Evolutionary conservation across 345 rosid genomes (phyloP).

Genomic region (Hypericum perforatum): DNA sequence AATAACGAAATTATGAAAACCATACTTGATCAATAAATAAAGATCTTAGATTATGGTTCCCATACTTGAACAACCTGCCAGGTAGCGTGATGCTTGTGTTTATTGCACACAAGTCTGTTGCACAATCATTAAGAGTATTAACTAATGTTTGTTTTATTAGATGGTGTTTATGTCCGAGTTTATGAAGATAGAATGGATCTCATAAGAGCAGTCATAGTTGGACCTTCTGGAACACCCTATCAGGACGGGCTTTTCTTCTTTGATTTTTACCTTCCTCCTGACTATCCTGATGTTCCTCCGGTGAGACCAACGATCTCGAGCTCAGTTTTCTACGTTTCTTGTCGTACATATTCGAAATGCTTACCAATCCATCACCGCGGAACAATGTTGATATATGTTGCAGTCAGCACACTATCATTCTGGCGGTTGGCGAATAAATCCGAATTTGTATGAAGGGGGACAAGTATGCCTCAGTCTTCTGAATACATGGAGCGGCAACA

Average conservation of each 20-base stretch:
- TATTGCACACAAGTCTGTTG: background rate
- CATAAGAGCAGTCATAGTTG: conserved; percentile 86
- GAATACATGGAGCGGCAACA: conserved; percentile 94
- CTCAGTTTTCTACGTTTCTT: too few relatives aligned
- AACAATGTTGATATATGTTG: conserved; percentile 21
- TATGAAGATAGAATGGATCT: too few relatives aligned
- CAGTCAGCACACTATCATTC: conserved; percentile 96
- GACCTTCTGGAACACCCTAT: conserved; percentile 96
- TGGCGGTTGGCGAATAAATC: conserved; percentile 97
- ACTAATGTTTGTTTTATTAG: conserved; percentile 29
- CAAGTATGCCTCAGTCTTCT: conserved; percentile 98
- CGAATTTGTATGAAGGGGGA: conserved; percentile 90
- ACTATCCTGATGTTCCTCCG: conserved; percentile 83
- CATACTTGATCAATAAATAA: conserved; percentile 86
- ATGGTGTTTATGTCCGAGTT: conserved; percentile 76
- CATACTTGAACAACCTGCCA: conserved; percentile 90
- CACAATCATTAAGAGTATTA: conserved; percentile 5
- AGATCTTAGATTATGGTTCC: conserved; percentile 92
- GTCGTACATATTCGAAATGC: too few relatives aligned
- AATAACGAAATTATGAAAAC: too few relatives aligned
- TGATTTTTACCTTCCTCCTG: conserved; percentile 76
- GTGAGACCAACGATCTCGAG: conserved; percentile 32
- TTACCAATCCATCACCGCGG: background rate
- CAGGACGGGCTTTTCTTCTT: conserved; percentile 99
- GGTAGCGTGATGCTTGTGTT: conserved; percentile 37